Evolutionary conservation across 106 monocot species (phyloP), one percentile per base, ranked within the genome.

Genomic region (Dendrobium huoshanense): DNA sequence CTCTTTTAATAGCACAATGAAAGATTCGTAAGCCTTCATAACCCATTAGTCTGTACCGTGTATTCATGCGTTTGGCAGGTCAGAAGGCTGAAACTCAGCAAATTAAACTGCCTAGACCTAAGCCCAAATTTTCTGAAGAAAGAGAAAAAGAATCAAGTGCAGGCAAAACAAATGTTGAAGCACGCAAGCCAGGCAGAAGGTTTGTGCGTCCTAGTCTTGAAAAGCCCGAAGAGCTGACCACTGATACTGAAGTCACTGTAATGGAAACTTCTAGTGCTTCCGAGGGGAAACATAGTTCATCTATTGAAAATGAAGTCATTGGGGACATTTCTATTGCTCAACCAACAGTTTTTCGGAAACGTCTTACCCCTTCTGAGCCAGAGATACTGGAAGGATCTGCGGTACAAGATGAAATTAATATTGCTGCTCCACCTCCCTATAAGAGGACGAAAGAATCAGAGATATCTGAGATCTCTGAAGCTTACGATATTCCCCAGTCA

Each of bases 171-270:
- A 83, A 3, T 75, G 48, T 55, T 82, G 96, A 89, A 79, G 75
- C 59, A 16, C 94, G 94, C 51, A 92, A 82, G 77, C 78, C 72
- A 27, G 87, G 41, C 41, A 88, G 96, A 72, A 92, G 84, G 80
- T 78, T 98, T 61, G 84, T 92, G 17, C 94, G 98, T 3, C 97
- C 97, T 40, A 82, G 85, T 67, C 84, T 97, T 78, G 94, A 88
- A 51, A 81, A 80, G 43, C 44, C 87, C 67, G 92, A 81, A 79
- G 89, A 91, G 84, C 81, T 84, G 64, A 73, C 82, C 15, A 59
- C 49, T 41, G 91, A 92, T 41, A 55, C 48, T 51, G 97, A 94
- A 45, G 72, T 84, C 51, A 48, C 92, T 41, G 86, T 73, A 45
- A 77, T 41, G 15, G 94, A 92, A 29, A 72, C 13, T 70, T 31